These are phyloP conservation scores for Cutaneotrichosporon sp. DNA, from an alignment of 1,284 basidiomycete species.

Conservation along the genomic window DNA sequence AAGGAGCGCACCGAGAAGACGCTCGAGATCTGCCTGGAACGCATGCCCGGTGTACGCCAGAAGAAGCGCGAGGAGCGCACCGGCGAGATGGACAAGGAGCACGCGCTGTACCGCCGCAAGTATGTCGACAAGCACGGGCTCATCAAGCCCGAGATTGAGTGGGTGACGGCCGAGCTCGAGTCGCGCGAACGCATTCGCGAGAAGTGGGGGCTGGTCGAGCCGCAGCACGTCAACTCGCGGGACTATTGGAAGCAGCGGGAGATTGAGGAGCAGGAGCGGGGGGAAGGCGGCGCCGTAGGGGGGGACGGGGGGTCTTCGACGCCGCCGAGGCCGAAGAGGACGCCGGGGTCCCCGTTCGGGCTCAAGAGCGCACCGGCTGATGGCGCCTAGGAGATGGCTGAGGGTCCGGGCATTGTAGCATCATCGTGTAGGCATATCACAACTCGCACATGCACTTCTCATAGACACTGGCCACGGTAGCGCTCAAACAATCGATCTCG, in stretches of 20 bases:
- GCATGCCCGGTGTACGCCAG: constrained; percentile 44
- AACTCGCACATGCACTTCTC: neutral
- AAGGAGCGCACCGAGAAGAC: constrained; percentile 69
- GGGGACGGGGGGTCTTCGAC: no score
- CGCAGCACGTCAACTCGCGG: neutral
- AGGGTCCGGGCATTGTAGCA: neutral
- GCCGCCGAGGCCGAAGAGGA: no score
- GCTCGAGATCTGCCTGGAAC: constrained; percentile 60
- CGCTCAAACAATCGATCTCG: neutral
- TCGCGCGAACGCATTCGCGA: neutral
- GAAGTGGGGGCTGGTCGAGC: neutral
- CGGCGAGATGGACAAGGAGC: constrained; percentile 10
- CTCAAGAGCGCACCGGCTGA: no score
- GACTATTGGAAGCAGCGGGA: neutral
- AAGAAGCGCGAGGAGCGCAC: constrained; percentile 23
- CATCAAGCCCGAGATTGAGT: constrained; percentile 16
- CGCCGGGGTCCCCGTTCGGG: no score
- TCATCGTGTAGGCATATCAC: constrained; percentile 7
- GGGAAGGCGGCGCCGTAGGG: no score
- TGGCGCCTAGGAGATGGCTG: neutral
- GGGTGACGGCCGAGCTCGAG: constrained; percentile 7
- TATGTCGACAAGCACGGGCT: constrained; percentile 14
- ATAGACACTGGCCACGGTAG: neutral
- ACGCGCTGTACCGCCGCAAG: constrained; percentile 15
- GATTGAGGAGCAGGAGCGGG: neutral